Conservation (phyloP, 1,284 basidiomycete genomes). For the Cutaneotrichosporon dermatis region DNA sequence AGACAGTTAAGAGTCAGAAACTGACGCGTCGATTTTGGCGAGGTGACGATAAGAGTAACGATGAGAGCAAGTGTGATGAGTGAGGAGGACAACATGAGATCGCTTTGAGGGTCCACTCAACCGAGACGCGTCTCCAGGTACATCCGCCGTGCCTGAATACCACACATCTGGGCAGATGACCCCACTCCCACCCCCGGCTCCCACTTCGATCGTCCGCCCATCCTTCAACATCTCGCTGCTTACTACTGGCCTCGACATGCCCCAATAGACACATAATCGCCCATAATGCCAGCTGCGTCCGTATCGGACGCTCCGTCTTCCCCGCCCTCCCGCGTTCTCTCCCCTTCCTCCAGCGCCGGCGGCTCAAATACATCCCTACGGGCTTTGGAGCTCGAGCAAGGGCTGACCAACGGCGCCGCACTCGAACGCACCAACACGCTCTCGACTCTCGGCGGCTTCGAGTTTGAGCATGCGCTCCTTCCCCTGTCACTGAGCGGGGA, state of each 20-base stretch:
- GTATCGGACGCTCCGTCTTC: neutral
- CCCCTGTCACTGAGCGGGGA: constrained; percentile 69
- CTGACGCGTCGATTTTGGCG: too few relatives aligned
- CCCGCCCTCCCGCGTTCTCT: constrained; percentile 19
- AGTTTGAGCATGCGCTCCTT: constrained; percentile 70
- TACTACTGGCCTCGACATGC: neutral
- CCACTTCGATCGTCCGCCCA: neutral
- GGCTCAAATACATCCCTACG: constrained; percentile 58
- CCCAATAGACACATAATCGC: neutral
- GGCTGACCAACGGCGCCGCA: constrained; percentile 45
- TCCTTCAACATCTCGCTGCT: neutral
- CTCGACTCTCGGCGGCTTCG: constrained; percentile 58
- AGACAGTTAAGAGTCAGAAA: too few relatives aligned
- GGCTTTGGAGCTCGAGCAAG: constrained; percentile 61
- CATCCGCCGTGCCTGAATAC: too few relatives aligned
- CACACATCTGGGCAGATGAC: too few relatives aligned
- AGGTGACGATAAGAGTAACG: too few relatives aligned
- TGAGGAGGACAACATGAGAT: too few relatives aligned
- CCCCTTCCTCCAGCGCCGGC: constrained; percentile 48
- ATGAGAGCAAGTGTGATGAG: too few relatives aligned
- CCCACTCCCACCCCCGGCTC: neutral
- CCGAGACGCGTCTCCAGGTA: too few relatives aligned
- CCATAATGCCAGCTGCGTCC: neutral
- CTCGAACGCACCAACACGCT: constrained; percentile 55
- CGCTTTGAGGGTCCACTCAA: too few relatives aligned